phyloP scores from a whole-genome alignment of 2,329 filamentous ascomycete genomes.

The Grosmannia penicillata region DNA sequence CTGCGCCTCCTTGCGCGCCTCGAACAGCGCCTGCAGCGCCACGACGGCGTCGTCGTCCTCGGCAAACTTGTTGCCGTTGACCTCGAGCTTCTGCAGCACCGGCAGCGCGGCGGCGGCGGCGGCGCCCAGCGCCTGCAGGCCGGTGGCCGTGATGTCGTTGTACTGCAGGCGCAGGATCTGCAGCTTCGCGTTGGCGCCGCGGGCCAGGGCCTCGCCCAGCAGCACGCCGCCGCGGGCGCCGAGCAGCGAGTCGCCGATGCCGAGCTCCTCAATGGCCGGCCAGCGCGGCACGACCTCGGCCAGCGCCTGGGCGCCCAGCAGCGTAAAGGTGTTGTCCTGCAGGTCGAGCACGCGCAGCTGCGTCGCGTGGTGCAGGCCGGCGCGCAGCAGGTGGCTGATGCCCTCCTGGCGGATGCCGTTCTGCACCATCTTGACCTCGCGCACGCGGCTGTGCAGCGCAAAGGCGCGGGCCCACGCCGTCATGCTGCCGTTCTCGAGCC shows the following conservation, averaged over 20 bases:
- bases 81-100: conserved; percentile 67
- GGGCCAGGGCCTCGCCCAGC: conserved; percentile 56
- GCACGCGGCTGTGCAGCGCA: conserved; percentile 66
- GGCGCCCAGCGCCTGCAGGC: conserved; percentile 54
- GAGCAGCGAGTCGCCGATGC: conserved; percentile 77
- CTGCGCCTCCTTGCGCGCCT: conserved; percentile 61
- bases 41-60: conserved; percentile 68
- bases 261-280: conserved; percentile 65
- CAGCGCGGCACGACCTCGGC: conserved; percentile 61
- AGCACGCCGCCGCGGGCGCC: conserved; percentile 61
- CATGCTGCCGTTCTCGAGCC: conserved; percentile 91
- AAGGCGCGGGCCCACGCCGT: conserved; percentile 83
- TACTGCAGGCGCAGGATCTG: conserved; percentile 76
- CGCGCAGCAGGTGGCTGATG: conserved; percentile 63
- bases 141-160: conserved; percentile 78
- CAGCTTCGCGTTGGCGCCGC: conserved; percentile 65
- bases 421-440: conserved; percentile 90
- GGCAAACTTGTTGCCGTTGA: conserved; percentile 90
- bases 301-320: conserved; percentile 63
- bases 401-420: conserved; percentile 95
- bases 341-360: conserved; percentile 68
- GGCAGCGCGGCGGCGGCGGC: conserved; percentile 58
- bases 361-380: conserved; percentile 59
- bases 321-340: conserved; percentile 95
- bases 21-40: conserved; percentile 54